Evolutionary conservation across 441 rosid species (phyloP), one percentile per base, ranked within the genome.

Genomic region (Flueggea neowawraea): DNA sequence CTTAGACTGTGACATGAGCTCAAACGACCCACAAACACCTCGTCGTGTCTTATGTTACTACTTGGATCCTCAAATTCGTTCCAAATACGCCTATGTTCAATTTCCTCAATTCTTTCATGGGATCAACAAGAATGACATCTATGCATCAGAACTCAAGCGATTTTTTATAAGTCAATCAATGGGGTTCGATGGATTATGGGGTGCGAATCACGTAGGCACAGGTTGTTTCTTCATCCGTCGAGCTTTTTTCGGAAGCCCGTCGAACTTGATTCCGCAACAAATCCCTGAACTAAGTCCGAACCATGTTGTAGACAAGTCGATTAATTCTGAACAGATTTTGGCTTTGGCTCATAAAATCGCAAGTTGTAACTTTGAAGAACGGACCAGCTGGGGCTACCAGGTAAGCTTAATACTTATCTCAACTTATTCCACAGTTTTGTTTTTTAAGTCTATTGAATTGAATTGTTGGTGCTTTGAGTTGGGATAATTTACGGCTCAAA

Each of bases 381-480:
- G 68, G 16, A 80, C 89, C n/a, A 16, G 41, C 3, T 87, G 96
- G 95, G 97, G 96, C 51, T 70, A 71, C 4, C 72, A 84, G 92
- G 96, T 77, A 64, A 64, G 15, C 6, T 47, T 12, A 22, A 22
- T 22, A 2, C 28, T 22, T 2, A 22, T 22, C 28, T 22, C 28
- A 22, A 22, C 28, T 22, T 22, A 22, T 22, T 22, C 28, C 28
- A 22, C 28, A 22, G 28, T 22, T 22, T 22, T 22, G 1, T 22
- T 22, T 22, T 22, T 22, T 22, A 22, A 22, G 28, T 22, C 28
- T 22, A 22, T 22, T 22, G 28, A 22, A 22, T 22, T 22, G 28
- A 22, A 22, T 22, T 22, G 28, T 22, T 22, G 28, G 28, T 22
- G 28, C 28, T 22, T 22, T 22, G 28, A 22, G 2, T 22, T 22